A percentile compares a stretch with the other conserved stretches of the same genome.
Conservation (phyloP, 257 asterid species). For the Paulownia fortunei region DNA sequence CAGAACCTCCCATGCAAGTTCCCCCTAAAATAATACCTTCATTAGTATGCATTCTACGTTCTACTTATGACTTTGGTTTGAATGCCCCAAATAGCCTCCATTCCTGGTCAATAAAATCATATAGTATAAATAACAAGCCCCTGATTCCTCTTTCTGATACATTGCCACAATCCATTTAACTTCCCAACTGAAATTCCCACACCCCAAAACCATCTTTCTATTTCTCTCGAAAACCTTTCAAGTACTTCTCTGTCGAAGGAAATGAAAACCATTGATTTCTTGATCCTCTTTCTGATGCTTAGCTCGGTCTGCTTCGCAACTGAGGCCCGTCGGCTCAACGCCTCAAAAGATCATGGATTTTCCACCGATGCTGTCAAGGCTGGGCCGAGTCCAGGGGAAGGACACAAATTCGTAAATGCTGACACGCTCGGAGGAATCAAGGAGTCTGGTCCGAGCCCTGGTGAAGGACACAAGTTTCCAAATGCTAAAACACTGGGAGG, state of each 20-base stretch:
- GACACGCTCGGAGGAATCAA: conserved; percentile 33
- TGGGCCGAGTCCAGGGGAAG: conserved; percentile 47
- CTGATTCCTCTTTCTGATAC: not conserved
- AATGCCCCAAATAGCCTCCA: conserved; percentile 33
- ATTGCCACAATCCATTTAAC: conserved; percentile 13
- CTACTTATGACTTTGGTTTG: conserved; percentile 34
- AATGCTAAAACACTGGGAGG: conserved; percentile 15
- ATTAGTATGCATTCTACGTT: not conserved
- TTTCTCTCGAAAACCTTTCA: no score
- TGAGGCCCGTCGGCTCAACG: conserved; percentile 46
- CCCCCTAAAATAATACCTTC: conserved; percentile 21
- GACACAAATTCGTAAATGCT: conserved; percentile 21
- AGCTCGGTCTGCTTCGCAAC: conserved; percentile 13
- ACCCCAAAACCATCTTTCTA: not conserved
- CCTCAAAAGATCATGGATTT: not conserved
- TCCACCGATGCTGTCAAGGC: conserved; percentile 23
- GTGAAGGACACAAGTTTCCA: conserved; percentile 26
- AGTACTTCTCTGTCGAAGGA: not conserved
- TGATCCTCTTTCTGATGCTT: conserved; percentile 28
- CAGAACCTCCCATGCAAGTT: conserved; percentile 45
- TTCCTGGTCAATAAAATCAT: conserved; percentile 25
- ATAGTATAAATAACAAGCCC: conserved; percentile 32
- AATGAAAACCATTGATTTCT: not conserved
- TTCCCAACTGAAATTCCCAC: not conserved
- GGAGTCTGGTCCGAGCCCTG: conserved; percentile 48